phyloP scores from a whole-genome alignment of 140 eudicot genomes.

The Ambrosia hybrid region DNA sequence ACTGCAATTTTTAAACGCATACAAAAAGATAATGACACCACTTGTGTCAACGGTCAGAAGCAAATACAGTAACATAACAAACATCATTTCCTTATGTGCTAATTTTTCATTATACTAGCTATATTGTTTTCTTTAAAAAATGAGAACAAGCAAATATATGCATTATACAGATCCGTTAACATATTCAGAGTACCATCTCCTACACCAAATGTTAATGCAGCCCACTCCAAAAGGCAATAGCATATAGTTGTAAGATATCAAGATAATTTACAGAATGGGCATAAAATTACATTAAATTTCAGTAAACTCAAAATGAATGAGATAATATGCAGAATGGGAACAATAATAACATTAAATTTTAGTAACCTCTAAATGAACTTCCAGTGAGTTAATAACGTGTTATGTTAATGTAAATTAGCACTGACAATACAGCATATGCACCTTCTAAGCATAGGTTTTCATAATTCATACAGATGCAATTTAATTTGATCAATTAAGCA shows the following conservation, averaged over 20 bases:
- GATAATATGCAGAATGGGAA: too few relatives aligned
- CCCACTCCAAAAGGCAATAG: too few relatives aligned
- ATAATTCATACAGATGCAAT: neutral
- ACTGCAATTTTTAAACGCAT: slow-evolving; percentile 1
- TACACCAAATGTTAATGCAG: too few relatives aligned
- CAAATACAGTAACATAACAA: neutral
- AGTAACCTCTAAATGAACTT: slow-evolving; percentile 14
- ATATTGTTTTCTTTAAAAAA: neutral
- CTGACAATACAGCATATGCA: slow-evolving; percentile 2
- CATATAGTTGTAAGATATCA: too few relatives aligned
- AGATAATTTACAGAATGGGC: too few relatives aligned
- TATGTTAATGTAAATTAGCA: neutral
- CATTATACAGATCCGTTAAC: too few relatives aligned
- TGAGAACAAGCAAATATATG: neutral
- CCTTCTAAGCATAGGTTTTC: slow-evolving; percentile 1
- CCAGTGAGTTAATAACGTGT: neutral
- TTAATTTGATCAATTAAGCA: slow-evolving; percentile 3
- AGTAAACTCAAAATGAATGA: too few relatives aligned
- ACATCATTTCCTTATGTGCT: slow-evolving; percentile 6
- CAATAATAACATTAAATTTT: slow-evolving; percentile 8
- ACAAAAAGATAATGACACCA: slow-evolving; percentile 7
- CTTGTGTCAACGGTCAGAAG: slow-evolving; percentile 1
- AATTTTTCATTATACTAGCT: neutral
- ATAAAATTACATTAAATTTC: too few relatives aligned
- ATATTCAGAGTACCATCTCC: too few relatives aligned